These are phyloP conservation scores for Exsudoporus frostii DNA, from an alignment of 768 basidiomycete species.

Conservation along the genomic window DNA sequence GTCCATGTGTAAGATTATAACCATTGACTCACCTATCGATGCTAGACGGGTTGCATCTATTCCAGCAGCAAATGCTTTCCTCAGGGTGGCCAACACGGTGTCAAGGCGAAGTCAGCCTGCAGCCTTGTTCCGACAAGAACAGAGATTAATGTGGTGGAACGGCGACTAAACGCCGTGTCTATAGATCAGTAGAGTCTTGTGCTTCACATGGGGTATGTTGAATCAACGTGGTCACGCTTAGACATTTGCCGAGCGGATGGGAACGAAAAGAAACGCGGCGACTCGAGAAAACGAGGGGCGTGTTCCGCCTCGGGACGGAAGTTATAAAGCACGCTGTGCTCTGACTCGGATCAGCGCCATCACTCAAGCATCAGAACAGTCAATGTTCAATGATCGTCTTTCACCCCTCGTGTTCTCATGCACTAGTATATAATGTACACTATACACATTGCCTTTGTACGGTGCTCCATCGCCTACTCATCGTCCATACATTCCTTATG, in stretches of 20 bases:
- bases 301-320: conserved; percentile 1
- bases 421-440: no score
- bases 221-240: background rate
- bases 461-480: background rate
- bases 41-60: background rate
- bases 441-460: no score
- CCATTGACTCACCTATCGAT: background rate
- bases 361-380: background rate
- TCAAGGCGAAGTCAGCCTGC: background rate
- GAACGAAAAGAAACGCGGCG: background rate
- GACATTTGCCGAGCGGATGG: background rate
- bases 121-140: background rate
- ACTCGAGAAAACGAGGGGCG: background rate
- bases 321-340: background rate
- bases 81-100: background rate
- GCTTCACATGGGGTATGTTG: background rate
- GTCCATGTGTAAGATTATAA: background rate
- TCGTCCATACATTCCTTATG: conserved; percentile 8
- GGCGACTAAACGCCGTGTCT: background rate
- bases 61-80: background rate
- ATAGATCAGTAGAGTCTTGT: background rate
- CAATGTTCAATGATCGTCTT: background rate
- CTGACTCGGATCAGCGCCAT: conserved; percentile 6
- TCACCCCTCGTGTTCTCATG: no score
- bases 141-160: background rate